Percentiles rank a stretch among this genome's conserved stretches.
Conservation (phyloP, 2,329 filamentous ascomycete species). For the Sporothrix variecibatus region DNA sequence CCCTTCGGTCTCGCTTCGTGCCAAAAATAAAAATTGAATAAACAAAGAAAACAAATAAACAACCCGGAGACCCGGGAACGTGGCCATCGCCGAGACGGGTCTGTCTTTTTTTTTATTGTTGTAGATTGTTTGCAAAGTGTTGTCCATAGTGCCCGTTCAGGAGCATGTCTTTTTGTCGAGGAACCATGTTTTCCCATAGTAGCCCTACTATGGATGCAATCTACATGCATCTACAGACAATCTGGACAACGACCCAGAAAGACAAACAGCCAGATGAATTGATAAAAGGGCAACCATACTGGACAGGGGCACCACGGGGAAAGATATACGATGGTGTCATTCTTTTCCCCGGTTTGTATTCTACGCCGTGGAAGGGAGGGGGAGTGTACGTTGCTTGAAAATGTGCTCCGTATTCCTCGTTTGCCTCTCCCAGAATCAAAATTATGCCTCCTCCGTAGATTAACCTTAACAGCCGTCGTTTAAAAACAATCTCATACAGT, state of each 20-base stretch:
- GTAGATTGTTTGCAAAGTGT: background rate
- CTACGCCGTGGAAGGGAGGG: background rate
- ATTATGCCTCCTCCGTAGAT: background rate
- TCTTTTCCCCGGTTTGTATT: slow-evolving; percentile 14
- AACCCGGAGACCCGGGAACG: slow-evolving; percentile 19
- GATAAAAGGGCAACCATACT: background rate
- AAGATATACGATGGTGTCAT: slow-evolving; percentile 5
- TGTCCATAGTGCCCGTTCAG: background rate
- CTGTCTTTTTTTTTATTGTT: background rate
- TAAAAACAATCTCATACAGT: too few species aligned
- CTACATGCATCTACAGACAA: background rate
- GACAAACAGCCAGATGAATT: background rate
- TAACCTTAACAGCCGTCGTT: background rate
- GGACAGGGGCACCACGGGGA: background rate
- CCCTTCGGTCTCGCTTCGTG: slow-evolving; percentile 1
- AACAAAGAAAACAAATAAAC: too few species aligned
- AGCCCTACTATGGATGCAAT: background rate
- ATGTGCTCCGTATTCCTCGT: background rate
- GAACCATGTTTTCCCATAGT: background rate
- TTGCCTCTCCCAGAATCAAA: background rate
- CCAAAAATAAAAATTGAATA: slow-evolving; percentile 16
- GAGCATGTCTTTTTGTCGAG: background rate
- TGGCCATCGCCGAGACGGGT: slow-evolving; percentile 15
- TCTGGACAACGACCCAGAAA: background rate
- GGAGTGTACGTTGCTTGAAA: background rate